Evolutionary conservation across 345 rosid species (phyloP).

Genomic region (Gossypium longicalyx): DNA sequence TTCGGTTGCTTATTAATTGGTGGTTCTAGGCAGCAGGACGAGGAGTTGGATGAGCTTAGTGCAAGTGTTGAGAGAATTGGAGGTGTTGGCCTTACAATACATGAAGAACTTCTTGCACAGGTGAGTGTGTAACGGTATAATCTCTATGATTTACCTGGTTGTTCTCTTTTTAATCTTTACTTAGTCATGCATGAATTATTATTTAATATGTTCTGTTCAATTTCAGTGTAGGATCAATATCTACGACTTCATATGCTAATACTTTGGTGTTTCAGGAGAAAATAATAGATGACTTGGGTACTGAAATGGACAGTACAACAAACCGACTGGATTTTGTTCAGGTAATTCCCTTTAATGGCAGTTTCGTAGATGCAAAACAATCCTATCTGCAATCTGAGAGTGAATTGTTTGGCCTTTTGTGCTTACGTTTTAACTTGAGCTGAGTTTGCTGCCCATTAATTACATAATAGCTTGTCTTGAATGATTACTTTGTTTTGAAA

Average conservation of each 20-base stretch:
- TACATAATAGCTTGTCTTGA: not conserved
- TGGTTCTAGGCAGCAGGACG: constrained; percentile 76
- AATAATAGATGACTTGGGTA: constrained; percentile 72
- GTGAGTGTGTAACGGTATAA: constrained; percentile 29
- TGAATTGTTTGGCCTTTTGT: not conserved
- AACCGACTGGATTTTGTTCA: constrained; percentile 95
- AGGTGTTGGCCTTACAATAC: constrained; percentile 92
- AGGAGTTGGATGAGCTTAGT: constrained; percentile 94
- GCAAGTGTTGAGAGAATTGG: constrained; percentile 87
- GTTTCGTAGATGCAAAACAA: not conserved
- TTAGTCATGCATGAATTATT: not conserved
- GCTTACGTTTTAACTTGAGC: not conserved
- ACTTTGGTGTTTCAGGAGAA: constrained; percentile 58
- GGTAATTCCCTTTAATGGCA: constrained; percentile 35
- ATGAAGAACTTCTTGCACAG: constrained; percentile 85
- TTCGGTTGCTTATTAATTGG: not conserved
- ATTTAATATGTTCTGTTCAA: not conserved
- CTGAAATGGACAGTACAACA: constrained; percentile 85
- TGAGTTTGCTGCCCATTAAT: not conserved
- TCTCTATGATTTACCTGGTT: not conserved
- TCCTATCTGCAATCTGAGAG: not conserved
- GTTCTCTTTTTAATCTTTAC: not conserved
- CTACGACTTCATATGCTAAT: constrained; percentile 12
- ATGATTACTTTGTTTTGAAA: not conserved
- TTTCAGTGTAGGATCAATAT: not conserved